Base-by-base conservation (phyloP, 371 early-diverging fungal species). In the Mucor sp. region DNA sequence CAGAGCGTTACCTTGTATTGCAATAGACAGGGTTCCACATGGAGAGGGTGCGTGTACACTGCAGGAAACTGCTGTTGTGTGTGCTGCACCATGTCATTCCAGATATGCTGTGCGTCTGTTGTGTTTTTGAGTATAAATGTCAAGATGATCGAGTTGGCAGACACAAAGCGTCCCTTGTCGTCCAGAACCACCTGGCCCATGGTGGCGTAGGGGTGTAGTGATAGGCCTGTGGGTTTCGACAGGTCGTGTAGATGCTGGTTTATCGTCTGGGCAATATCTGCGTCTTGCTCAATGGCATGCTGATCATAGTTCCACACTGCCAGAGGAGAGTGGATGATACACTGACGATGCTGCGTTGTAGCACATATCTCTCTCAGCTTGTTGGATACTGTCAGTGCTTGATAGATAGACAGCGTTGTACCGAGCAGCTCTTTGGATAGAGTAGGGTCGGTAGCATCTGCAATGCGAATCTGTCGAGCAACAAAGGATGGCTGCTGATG, bases 281-380 rank as follows among this genome's bases (percentile, higher is more conserved):
- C 21, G 66, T 85, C 87, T 9, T 56, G 28, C 30, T 48, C 37
- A 35, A 87, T 65, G 4, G 41, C 33, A 8, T 69, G 67, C 19
- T 72, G 55, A 4, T 32, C 19, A 32, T 77, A 72, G 4, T 74
- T 47, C 87, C 86, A 90, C 59, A 76, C 83, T 6, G 79, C 78
- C 12, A 85, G 69, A 5, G 88, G 87, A 4, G 89, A 86, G 69
- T 90, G 88, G 2, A 88, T 68, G 14, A 89, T 65, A 56, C 90
- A 90, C 5, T 41, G 44, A 6, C 41, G 39, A 44, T 43, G 57
- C 11, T 15, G 33, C 7, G 65, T 47, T 23, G 53, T 58, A 21
- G 58, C 65, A 58, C 65, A 65, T 21, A 65, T 47, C 6, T 41
- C 32, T 32, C 28, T 3, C 7, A 63, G 37, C 12, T 37, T 28